Percentiles rank a stretch among this genome's conserved stretches.
Evolutionary conservation across 2,329 filamentous ascomycete species (phyloP).

Genomic region (Periconia sp.): DNA sequence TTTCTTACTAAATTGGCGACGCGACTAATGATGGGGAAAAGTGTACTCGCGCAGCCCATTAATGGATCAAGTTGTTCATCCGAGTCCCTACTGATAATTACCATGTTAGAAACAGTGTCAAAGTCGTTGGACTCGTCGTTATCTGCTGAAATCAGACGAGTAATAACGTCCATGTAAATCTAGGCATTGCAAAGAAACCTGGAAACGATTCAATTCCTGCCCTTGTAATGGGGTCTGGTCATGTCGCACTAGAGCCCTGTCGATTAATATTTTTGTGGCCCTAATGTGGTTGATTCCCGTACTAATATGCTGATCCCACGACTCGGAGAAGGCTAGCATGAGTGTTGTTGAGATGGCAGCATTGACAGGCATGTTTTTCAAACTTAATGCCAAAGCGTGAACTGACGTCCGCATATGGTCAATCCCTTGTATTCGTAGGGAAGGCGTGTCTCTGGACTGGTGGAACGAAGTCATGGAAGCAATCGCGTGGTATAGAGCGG

Average conservation of each 20-base stretch:
- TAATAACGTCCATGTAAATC: constrained; percentile 77
- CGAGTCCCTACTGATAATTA: constrained; percentile 36
- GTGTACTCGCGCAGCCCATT: constrained; percentile 71
- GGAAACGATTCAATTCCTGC: constrained; percentile 55
- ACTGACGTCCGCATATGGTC: constrained; percentile 72
- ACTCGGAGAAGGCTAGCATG: constrained; percentile 71
- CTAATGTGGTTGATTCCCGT: constrained; percentile 73
- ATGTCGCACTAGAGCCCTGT: constrained; percentile 62
- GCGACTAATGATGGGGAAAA: constrained; percentile 72
- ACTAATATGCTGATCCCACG: constrained; percentile 72
- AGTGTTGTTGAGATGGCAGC: constrained; percentile 72
- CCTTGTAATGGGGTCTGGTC: constrained; percentile 49
- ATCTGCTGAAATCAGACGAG: constrained; percentile 68
- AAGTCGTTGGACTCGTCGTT: constrained; percentile 63
- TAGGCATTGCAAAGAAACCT: constrained; percentile 74
- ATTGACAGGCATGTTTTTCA: constrained; percentile 69
- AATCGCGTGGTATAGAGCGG: constrained; percentile 71
- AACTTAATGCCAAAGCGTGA: constrained; percentile 62
- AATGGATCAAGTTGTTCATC: constrained; percentile 70
- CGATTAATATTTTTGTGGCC: constrained; percentile 69
- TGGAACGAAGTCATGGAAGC: constrained; percentile 74
- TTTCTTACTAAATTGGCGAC: constrained; percentile 70
- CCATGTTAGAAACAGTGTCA: constrained; percentile 44
- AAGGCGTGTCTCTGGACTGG: constrained; percentile 62
- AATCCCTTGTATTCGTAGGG: constrained; percentile 67